Evolutionary conservation across 2,329 filamentous ascomycete genomes (phyloP), one percentile per base, ranked within the genome.

Genomic region (Xylariaceae sp.): DNA sequence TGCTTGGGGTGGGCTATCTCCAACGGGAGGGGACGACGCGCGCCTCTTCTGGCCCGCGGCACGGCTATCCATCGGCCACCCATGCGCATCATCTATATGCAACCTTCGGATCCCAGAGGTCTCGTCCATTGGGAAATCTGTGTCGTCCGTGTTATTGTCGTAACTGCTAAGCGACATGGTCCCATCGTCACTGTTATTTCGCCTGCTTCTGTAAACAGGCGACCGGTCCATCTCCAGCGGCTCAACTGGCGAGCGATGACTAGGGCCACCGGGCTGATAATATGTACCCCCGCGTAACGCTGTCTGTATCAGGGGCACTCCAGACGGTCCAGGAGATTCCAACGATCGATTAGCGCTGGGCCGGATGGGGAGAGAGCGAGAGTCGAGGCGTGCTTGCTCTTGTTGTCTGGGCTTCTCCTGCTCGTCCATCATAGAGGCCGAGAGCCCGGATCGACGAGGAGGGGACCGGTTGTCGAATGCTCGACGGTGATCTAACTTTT

Each of bases 161-260:
- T 68, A 69, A 45, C 63, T 67, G 7, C 65, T 64, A 31, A 61
- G 66, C 2, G 68, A 69, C 17, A 59, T 47, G 1, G 65, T 67
- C 11, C 63, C 64, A 39, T 73, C 73, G 34, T 76, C 73, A 39
- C 73, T 76, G 43, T 76, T 73, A 21, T 69, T 71, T 38, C 73
- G 65, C 43, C 63, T 63, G 5, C 63, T 60, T 31, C 70, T 66
- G 26, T 59, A 58, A 14, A 66, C 61, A 0, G 70, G 70, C 9
- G 72, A 73, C 30, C 65, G 63, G 27, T 76, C 73, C 7, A 64
- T 49, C 24, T 76, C 74, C 19, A 59, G 57, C 23, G 58, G 52
- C 17, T 71, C 69, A 5, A 63, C 59, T 4, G 67, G 65, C 1
- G 67, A 70, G 17, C 68, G 65, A 38, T 71, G 65, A 13, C 70